Evolutionary conservation across 2,329 filamentous ascomycete species (phyloP), one percentile per base, ranked within the genome.

Genomic region (Aspergillus neoniger): DNA sequence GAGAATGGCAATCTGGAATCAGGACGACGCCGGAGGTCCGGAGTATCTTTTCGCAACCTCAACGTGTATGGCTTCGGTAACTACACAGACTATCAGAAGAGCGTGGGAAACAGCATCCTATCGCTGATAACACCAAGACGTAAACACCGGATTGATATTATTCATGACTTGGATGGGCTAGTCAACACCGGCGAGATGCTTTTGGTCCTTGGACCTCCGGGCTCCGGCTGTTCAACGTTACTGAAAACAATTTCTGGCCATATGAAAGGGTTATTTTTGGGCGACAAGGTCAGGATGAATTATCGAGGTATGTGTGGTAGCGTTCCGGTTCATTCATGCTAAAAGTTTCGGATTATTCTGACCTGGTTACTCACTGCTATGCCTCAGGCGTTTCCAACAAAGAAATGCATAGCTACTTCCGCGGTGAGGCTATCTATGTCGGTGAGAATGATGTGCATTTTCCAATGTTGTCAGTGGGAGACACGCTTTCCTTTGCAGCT

Each of bases 221-320:
- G 75, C 3, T 70, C 69, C 12, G 73, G 74, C 49, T 95, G 91
- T 75, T 91, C 88, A 14, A 94, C 91, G 1, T 86, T 93, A 64
- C 81, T 95, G 58, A 93, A 94, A 80, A 90, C 90, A 0, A 84
- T 94, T 65, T 85, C 90, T 9, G 91, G 91, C 63, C 90, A 94
- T 75, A 91, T 88, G 36, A 87, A 91, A 67, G 91, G 91, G 49
- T 88, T 93, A 69, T 84, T 84, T 64, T 81, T 93, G 17, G 88
- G 90, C 52, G 76, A 87, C 2, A 76, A 80, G 5, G 88, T 89
- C 0, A 84, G 88, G 62, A 86, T 94, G 73, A 93, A 94, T 78
- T 94, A 93, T 72, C 89, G 92, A 83, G 65, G 65, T 60, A 5
- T 21, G 17, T n/a, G 9, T 30, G 50, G 38, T 4, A 21, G 19